Evolutionary conservation across 805 yeast species (phyloP).

Genomic region (Jamesozyma lodderae): DNA sequence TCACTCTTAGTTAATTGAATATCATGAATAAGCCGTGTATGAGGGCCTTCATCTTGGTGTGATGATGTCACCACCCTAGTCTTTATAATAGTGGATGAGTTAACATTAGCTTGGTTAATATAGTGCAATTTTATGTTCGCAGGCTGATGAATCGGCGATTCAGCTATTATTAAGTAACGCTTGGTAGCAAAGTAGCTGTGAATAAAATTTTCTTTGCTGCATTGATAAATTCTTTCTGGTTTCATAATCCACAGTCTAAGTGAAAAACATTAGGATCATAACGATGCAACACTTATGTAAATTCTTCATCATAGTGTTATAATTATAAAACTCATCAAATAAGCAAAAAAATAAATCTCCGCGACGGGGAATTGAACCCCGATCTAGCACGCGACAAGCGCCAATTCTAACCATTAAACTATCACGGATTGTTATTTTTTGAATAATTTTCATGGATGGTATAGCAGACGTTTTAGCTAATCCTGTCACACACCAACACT

Average conservation of each 20-base stretch:
- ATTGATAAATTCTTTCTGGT: constrained; percentile 3
- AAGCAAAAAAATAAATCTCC: constrained; percentile 5
- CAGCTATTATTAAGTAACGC: constrained; percentile 7
- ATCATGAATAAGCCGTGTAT: constrained; percentile 4
- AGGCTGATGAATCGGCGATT: constrained; percentile 7
- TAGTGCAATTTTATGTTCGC: constrained; percentile 5
- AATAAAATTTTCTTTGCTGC: constrained; percentile 6
- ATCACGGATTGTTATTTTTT: constrained; percentile 2
- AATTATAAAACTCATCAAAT: too few species aligned
- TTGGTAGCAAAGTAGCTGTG: constrained; percentile 10
- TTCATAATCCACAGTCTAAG: neutral
- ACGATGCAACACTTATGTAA: too few species aligned
- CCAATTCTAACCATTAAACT: constrained; percentile 14
- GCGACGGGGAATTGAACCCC: constrained; percentile 28
- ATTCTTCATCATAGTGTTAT: too few species aligned
- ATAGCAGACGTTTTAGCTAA: too few species aligned
- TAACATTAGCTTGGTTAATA: neutral
- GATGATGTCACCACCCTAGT: neutral
- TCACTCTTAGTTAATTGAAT: constrained; percentile 3
- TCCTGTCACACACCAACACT: too few species aligned
- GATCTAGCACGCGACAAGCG: constrained; percentile 28
- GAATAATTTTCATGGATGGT: too few species aligned
- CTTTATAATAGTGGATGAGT: constrained; percentile 1
- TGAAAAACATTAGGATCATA: too few species aligned
- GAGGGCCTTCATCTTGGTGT: neutral